Evolutionary conservation across 371 early-diverging fungal genomes (phyloP).

Genomic region (Apophysomyces trapeziformis): DNA sequence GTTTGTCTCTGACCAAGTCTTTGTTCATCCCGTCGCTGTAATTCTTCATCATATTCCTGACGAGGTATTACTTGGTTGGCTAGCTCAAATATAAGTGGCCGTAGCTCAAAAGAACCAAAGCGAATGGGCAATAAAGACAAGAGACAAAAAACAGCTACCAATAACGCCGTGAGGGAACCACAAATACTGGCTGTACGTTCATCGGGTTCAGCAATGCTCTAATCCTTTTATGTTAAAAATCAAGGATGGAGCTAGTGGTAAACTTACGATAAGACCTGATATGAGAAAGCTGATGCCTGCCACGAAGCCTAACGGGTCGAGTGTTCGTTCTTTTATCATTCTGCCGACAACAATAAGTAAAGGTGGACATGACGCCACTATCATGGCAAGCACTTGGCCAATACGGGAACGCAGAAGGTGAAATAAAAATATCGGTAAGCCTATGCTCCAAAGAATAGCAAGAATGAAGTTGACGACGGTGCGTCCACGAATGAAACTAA

Average conservation of each 20-base stretch:
- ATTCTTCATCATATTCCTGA: slow-evolving; percentile 23
- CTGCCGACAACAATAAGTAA: slow-evolving; percentile 35
- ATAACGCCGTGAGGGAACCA: slow-evolving; percentile 38
- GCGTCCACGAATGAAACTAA: slow-evolving; percentile 37
- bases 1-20: slow-evolving; percentile 14
- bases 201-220: slow-evolving; percentile 49
- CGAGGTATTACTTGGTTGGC: slow-evolving; percentile 51
- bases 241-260: background rate
- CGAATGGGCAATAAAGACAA: slow-evolving; percentile 42
- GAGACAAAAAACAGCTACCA: slow-evolving; percentile 43
- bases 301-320: slow-evolving; percentile 36
- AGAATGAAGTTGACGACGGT: slow-evolving; percentile 39
- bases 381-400: slow-evolving; percentile 46
- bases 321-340: slow-evolving; percentile 27
- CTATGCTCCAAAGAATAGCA: slow-evolving; percentile 45
- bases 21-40: slow-evolving; percentile 28
- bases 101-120: slow-evolving; percentile 36
- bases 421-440: slow-evolving; percentile 41
- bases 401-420: slow-evolving; percentile 32
- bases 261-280: slow-evolving; percentile 36
- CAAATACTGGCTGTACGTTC: slow-evolving; percentile 35
- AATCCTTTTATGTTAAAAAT: background rate
- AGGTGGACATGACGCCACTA: slow-evolving; percentile 41
- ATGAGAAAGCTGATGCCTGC: slow-evolving; percentile 40
- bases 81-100: slow-evolving; percentile 44